These are phyloP conservation scores for Penicillium pulvis DNA, from an alignment of 495 filamentous ascomycete genomes.

Conservation along the genomic window DNA sequence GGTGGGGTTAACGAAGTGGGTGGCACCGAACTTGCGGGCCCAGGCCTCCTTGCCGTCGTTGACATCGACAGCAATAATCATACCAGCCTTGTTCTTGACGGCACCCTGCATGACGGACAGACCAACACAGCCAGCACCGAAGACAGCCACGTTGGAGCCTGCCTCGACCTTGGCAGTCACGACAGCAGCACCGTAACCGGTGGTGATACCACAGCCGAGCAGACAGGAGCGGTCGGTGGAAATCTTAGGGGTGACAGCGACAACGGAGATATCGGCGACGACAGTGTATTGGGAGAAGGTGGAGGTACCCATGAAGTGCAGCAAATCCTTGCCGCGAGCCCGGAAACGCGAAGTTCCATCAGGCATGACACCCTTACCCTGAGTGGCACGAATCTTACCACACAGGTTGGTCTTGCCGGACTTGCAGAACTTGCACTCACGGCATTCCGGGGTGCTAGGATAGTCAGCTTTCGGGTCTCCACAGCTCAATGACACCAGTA, in stretches of 20 bases:
- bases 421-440: constrained; percentile 98
- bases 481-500: neutral
- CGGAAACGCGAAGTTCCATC: constrained; percentile 95
- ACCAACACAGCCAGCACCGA: constrained; percentile 95
- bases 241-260: constrained; percentile 87
- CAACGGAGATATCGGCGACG: constrained; percentile 97
- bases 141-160: constrained; percentile 88
- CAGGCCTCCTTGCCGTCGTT: constrained; percentile 92
- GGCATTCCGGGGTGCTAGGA: constrained; percentile 87
- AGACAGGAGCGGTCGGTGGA: constrained; percentile 95
- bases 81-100: constrained; percentile 79
- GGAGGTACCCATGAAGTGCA: constrained; percentile 99
- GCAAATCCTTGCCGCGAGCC: constrained; percentile 87
- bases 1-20: constrained; percentile 93
- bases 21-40: constrained; percentile 92
- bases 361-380: constrained; percentile 95
- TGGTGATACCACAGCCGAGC: constrained; percentile 97
- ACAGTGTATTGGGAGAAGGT: constrained; percentile 99
- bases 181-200: constrained; percentile 93
- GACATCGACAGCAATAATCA: constrained; percentile 95
- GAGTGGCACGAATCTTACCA: constrained; percentile 97
- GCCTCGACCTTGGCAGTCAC: constrained; percentile 90
- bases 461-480: neutral
- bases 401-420: constrained; percentile 99
- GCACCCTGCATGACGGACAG: constrained; percentile 93